Conservation (phyloP, 2,329 filamentous ascomycete species). For the Penicillium sp. region DNA sequence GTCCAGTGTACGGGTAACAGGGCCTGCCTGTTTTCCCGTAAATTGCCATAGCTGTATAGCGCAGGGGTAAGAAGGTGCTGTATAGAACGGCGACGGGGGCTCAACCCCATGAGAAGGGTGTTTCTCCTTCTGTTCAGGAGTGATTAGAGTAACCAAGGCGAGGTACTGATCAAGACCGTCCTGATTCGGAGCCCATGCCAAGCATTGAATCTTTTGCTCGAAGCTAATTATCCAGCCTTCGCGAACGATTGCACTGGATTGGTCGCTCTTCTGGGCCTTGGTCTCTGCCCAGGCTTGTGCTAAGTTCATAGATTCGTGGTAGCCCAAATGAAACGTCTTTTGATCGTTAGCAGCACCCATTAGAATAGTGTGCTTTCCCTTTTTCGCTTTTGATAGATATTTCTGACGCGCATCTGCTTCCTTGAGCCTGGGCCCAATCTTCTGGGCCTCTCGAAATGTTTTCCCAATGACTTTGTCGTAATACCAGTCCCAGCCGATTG, state of each 20-base stretch:
- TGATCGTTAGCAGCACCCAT: conserved; percentile 55
- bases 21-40: conserved; percentile 39
- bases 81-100: conserved; percentile 54
- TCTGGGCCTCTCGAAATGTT: conserved; percentile 50
- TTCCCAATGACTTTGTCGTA: conserved; percentile 45
- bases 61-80: conserved; percentile 53
- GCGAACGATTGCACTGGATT: conserved; percentile 30
- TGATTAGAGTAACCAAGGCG: conserved; percentile 51
- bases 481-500: conserved; percentile 59
- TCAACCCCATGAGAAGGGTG: conserved; percentile 36
- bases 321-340: conserved; percentile 46
- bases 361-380: conserved; percentile 50
- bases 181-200: conserved; percentile 53
- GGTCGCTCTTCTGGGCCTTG: conserved; percentile 14
- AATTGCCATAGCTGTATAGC: conserved; percentile 65
- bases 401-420: conserved; percentile 40
- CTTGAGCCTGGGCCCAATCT: conserved; percentile 35
- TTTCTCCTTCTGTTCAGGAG: conserved; percentile 41
- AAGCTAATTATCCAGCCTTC: conserved; percentile 61
- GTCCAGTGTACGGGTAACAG: conserved; percentile 47
- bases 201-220: conserved; percentile 56
- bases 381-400: conserved; percentile 47
- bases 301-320: conserved; percentile 50
- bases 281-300: conserved; percentile 48
- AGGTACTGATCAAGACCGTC: conserved; percentile 58